A percentile compares a stretch with the other conserved stretches of the same genome.
Evolutionary conservation across 768 basidiomycete species (phyloP).

Genomic region (Mycena belliarum): DNA sequence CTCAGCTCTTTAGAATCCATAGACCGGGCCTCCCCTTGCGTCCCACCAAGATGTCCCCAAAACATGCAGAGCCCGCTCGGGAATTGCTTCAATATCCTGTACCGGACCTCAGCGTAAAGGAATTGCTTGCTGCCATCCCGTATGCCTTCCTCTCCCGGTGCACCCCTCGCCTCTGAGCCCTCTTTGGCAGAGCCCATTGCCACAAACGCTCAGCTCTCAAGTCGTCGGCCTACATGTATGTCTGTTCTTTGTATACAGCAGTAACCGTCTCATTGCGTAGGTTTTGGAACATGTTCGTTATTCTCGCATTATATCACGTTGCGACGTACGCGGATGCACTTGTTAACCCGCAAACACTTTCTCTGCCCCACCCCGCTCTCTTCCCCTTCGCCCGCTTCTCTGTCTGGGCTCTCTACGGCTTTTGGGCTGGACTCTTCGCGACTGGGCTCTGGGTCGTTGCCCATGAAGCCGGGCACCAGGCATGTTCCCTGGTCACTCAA

Average conservation of each 20-base stretch:
- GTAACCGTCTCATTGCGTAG: conserved; percentile 36
- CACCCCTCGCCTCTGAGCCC: background rate
- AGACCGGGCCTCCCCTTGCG: background rate
- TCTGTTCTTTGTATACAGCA: background rate
- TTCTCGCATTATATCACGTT: conserved; percentile 67
- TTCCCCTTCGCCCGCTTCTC: conserved; percentile 64
- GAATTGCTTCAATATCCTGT: no score
- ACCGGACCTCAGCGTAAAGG: conserved; percentile 86
- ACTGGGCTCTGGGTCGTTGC: conserved; percentile 58
- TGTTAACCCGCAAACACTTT: conserved; percentile 55
- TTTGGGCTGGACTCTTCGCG: conserved; percentile 80
- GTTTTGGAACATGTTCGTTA: conserved; percentile 72
- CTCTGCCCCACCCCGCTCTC: conserved; percentile 60
- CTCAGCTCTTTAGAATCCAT: background rate
- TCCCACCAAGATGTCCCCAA: conserved; percentile 12
- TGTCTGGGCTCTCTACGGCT: conserved; percentile 80
- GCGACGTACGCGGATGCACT: conserved; percentile 64
- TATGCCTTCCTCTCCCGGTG: conserved; percentile 36
- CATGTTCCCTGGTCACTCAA: background rate
- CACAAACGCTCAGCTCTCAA: conserved; percentile 85
- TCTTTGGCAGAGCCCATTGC: conserved; percentile 73
- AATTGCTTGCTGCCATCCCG: conserved; percentile 83
- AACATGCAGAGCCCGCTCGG: conserved; percentile 1
- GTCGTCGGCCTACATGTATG: conserved; percentile 79
- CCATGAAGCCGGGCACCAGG: conserved; percentile 93